Evolutionary conservation across 768 basidiomycete genomes (phyloP), one percentile per base, ranked within the genome.

Genomic region (Obba rivulosa): DNA sequence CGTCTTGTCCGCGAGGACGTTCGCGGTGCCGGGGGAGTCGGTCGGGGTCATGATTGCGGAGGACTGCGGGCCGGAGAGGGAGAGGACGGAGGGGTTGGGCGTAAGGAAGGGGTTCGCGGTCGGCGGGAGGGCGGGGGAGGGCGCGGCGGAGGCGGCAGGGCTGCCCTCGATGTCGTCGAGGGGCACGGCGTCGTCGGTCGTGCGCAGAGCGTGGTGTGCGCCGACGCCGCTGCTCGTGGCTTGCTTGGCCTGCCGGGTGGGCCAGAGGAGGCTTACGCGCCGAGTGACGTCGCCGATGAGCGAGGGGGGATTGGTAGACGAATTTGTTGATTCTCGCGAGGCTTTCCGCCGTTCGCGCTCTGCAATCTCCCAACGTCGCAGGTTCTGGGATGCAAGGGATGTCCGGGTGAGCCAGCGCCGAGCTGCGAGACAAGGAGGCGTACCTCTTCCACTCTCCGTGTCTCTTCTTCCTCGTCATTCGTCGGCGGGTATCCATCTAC

Each of bases 301-400:
- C 3, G 85, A 80, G 4, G 74, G 58, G 16, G 62, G 49, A 5
- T 54, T 34, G 9, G 62, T 37, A 21, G 55, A 31, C 17, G 60
- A 53, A 17, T 65, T 55, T 4, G 57, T 11, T 2, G 83, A 81
- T 48, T 81, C 83, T 47, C 89, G 76, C 3, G 78, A 82, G 31
- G 77, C 74, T 66, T 83, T 90, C 69, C 89, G 78, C 50, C 86
- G 77, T 56, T 81, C 81, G 17, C 85, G 76, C 59, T 92, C 89
- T 35, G 80, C 80, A 40, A 80, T 68, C 57, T 92, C 89, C 90
- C 88, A 92, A 37, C 77, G 76, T 55, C 76, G 74, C 22, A 92
- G 72, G 50, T 80, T 92, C 89, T 92, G 63, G 39, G 20, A 16
- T 4, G 17, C 28, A 31, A 7, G 31, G n/a, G 2, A 16, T 13